Conservation (phyloP, 2,329 filamentous ascomycete genomes). For the Venturia oleaginea region DNA sequence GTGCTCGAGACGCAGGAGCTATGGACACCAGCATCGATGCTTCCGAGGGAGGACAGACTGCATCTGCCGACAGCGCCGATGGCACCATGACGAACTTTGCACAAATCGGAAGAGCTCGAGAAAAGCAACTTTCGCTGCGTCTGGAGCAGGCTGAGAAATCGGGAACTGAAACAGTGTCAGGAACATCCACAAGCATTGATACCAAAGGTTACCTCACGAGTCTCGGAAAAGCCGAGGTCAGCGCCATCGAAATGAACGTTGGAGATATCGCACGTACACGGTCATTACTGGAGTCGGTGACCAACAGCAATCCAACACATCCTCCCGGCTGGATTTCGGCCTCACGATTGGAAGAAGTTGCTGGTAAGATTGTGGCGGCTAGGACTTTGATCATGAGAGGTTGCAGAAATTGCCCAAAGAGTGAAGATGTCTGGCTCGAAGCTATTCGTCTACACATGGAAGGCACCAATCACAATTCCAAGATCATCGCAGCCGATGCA, state of each 20-base stretch:
- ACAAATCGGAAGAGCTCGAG: conserved; percentile 88
- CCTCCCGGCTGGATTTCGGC: conserved; percentile 94
- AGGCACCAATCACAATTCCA: conserved; percentile 77
- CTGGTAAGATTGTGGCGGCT: conserved; percentile 83
- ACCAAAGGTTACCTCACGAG: conserved; percentile 94
- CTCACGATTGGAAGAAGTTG: conserved; percentile 82
- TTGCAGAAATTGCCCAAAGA: conserved; percentile 85
- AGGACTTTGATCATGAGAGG: conserved; percentile 81
- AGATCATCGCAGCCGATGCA: conserved; percentile 87
- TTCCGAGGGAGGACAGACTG: conserved; percentile 54
- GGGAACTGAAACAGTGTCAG: conserved; percentile 58
- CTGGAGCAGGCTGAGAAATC: conserved; percentile 79
- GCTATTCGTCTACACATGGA: conserved; percentile 73
- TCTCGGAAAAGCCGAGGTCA: conserved; percentile 70
- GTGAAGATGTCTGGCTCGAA: conserved; percentile 91
- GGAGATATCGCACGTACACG: conserved; percentile 93
- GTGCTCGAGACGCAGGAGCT: conserved; percentile 70
- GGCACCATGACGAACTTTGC: conserved; percentile 98
- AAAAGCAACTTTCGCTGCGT: conserved; percentile 91
- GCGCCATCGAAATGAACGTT: conserved; percentile 72
- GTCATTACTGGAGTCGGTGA: conserved; percentile 87
- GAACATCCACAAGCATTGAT: conserved; percentile 84
- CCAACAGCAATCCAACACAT: conserved; percentile 93
- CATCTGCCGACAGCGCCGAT: conserved; percentile 48
- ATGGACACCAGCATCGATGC: conserved; percentile 74